Evolutionary conservation across 2,329 filamentous ascomycete species (phyloP), one percentile per base, ranked within the genome.

Genomic region (Penicillium sp.): DNA sequence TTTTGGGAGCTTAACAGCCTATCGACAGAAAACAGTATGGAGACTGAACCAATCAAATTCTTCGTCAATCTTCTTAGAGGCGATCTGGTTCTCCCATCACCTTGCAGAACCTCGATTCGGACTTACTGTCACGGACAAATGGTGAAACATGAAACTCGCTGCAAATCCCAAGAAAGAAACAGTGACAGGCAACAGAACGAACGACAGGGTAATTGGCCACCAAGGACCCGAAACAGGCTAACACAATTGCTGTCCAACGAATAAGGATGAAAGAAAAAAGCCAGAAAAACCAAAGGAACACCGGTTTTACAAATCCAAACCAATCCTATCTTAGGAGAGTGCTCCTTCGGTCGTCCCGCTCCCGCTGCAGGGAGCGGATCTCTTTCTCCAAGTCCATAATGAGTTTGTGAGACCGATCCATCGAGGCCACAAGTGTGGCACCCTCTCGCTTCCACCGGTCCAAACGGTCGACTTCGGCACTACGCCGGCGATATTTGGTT

Each of bases 401-500:
- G 47, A 86, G 83, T 45, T 85, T 84, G 55, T 75, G 76, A 46
- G 85, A 81, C 69, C 86, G 85, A 53, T 80, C 79, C 62, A 82
- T 81, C 19, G 76, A 79, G 45, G 79, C 79, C 52, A 73, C 72
- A 63, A 79, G 76, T 59, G 73, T 78, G 59, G 68, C 68, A 38
- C 85, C 84, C 69, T 93, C 87, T 42, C 76, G 77, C 62, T 77
- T 75, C 89, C 89, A 95, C 53, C 89, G 84, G 57, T 77, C 73
- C 64, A 94, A 79, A 63, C 90, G 85, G 50, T 82, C 79, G 41
- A 77, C 67, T 76, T 94, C 87, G 72, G 88, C 88, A 64, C 76
- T 75, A 64, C 83, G 79, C 56, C 87, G 83, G 49, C 88, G 82
- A 64, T 79, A 73, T 74, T 95, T 95, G 71, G 86, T 90, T 64